Conservation (phyloP, 352 stramenopile genomes). For the Globisporangium uncinulatum region DNA sequence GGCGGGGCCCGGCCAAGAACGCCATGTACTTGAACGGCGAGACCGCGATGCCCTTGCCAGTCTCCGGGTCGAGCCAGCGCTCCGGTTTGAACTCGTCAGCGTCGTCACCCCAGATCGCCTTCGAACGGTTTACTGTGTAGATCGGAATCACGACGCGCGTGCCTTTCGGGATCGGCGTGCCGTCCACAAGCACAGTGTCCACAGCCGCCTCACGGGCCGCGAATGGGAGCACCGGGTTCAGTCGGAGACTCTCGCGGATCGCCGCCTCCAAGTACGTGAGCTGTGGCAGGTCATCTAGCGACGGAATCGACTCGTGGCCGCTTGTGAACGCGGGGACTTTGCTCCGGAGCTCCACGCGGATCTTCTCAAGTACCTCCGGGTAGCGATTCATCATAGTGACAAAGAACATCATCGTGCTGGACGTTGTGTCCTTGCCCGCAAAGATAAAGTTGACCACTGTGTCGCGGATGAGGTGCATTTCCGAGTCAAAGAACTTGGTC, state of each 20-base stretch:
- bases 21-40: conserved; percentile 29
- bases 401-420: conserved; percentile 62
- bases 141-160: conserved; percentile 34
- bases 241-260: conserved; percentile 54
- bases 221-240: conserved; percentile 47
- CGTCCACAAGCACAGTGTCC: conserved; percentile 51
- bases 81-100: conserved; percentile 49
- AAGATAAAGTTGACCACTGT: conserved; percentile 79
- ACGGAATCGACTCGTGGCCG: conserved; percentile 18
- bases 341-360: conserved; percentile 35
- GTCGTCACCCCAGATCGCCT: conserved; percentile 49
- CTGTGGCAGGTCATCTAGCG: conserved; percentile 33
- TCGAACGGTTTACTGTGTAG: conserved; percentile 40
- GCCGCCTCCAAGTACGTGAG: conserved; percentile 61
- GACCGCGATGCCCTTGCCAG: conserved; percentile 14
- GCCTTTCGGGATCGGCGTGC: conserved; percentile 43
- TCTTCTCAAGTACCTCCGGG: conserved; percentile 33
- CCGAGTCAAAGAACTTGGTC: background rate
- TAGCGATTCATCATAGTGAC: conserved; percentile 74
- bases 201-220: conserved; percentile 18
- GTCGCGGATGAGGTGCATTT: conserved; percentile 27
- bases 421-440: conserved; percentile 68
- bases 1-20: conserved; percentile 51
- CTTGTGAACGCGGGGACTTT: conserved; percentile 28
- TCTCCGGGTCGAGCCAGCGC: conserved; percentile 49